Evolutionary conservation across 2,329 filamentous ascomycete species (phyloP).

Genomic region (Aurifilum marmelostoma): DNA sequence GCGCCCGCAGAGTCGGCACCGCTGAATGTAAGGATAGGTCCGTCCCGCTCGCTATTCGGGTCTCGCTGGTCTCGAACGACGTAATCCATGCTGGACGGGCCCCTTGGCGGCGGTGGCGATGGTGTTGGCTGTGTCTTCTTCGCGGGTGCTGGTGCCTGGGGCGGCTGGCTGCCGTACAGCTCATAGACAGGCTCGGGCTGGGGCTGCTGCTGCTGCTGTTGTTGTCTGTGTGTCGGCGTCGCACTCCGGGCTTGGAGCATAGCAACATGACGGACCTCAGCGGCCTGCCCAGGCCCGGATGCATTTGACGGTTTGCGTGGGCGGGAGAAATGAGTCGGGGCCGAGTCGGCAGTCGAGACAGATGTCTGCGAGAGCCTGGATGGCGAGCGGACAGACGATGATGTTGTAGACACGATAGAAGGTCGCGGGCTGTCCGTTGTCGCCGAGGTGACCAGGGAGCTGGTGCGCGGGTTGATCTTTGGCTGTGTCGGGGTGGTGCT

Average conservation of each 20-base stretch:
- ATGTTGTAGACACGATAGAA: slow-evolving; percentile 42
- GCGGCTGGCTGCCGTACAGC: slow-evolving; percentile 28
- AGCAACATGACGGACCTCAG: slow-evolving; percentile 24
- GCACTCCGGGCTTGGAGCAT: slow-evolving; percentile 22
- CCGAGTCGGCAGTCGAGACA: slow-evolving; percentile 30
- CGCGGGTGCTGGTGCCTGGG: slow-evolving; percentile 33
- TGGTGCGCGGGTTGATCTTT: slow-evolving; percentile 35
- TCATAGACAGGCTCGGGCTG: slow-evolving; percentile 18
- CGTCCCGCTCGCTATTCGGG: slow-evolving; percentile 31
- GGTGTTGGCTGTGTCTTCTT: slow-evolving; percentile 46
- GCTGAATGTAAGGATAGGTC: slow-evolving; percentile 39
- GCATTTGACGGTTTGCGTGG: slow-evolving; percentile 17
- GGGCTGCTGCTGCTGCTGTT: background rate
- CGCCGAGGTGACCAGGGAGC: slow-evolving; percentile 34
- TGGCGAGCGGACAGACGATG: slow-evolving; percentile 41
- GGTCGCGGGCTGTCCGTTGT: slow-evolving; percentile 37
- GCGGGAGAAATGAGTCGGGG: slow-evolving; percentile 20
- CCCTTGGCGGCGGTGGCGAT: slow-evolving; percentile 42
- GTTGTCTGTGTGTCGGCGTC: slow-evolving; percentile 16
- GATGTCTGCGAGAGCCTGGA: slow-evolving; percentile 34
- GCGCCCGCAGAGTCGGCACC: slow-evolving; percentile 34
- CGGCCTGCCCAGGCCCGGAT: slow-evolving; percentile 7
- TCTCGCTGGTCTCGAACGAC: slow-evolving; percentile 43
- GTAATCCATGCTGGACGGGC: slow-evolving; percentile 56
- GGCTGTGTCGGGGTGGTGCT: slow-evolving; percentile 32